Evolutionary conservation across 2,329 filamentous ascomycete genomes (phyloP), one percentile per base, ranked within the genome.

Genomic region (Pseudonectria foliicola): DNA sequence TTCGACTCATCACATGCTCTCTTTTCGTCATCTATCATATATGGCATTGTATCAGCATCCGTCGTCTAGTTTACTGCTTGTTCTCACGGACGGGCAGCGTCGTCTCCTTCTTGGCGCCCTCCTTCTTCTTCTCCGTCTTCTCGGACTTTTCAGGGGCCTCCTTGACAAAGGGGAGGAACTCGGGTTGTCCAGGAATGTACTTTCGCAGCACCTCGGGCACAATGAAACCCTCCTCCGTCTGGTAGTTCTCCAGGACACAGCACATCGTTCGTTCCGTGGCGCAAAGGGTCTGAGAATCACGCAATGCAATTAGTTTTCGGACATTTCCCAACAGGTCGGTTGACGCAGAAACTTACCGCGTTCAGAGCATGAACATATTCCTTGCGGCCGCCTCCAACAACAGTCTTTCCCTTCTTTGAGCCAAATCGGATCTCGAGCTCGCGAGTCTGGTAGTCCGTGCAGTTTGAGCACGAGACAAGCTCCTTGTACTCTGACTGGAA

Each of bases 401-500:
- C 40, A 23, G 49, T 49, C 48, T 53, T 53, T 33, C 48, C 45
- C 44, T 53, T 85, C 74, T 95, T 96, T 42, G 79, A 73, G 31
- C 92, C 90, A 53, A 82, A 95, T 39, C 92, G 78, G 51, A 98
- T 94, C 62, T 96, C 90, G 10, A 98, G 74, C 49, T 88, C 89
- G 37, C 92, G 77, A 15, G 87, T 88, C 70, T 98, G 92, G 70
- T 96, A 96, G 60, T 96, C 90, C 29, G 87, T 94, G 70, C 92
- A 98, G 68, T 98, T 98, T 42, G 87, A 94, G 74, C 89, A 95
- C 13, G 86, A 94, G 33, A 96, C 92, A 18, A 98, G 77, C 67
- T 96, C 92, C 68, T 96, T 96, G 75, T 96, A 98, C 64, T 96
- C 92, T 52, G 84, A 84, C 62, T 96, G 89, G 71, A 85, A 93